phyloP scores from a whole-genome alignment of 1,284 basidiomycete species.

The Peniophora sp. region DNA sequence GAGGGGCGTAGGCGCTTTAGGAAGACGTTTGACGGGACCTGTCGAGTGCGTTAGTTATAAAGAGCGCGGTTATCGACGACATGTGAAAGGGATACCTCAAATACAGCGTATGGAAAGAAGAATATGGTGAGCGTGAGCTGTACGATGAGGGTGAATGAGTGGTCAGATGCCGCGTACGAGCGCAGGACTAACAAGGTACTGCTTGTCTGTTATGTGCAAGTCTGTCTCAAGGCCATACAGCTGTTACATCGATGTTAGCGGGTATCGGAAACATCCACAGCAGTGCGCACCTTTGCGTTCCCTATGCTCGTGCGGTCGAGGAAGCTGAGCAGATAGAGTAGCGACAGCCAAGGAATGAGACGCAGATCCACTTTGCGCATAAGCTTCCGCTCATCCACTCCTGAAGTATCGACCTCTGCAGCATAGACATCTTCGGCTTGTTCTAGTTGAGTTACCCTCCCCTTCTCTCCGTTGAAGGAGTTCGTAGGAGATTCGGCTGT shows the following conservation, averaged over 20 bases:
- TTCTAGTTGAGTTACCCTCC: neutral
- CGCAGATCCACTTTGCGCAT: constrained; percentile 58
- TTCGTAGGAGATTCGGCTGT: neutral
- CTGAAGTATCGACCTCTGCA: constrained; percentile 42
- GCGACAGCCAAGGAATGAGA: constrained; percentile 61
- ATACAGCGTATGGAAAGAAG: constrained; percentile 58
- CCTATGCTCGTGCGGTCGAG: constrained; percentile 77
- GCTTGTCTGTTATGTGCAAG: constrained; percentile 50
- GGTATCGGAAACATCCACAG: constrained; percentile 30
- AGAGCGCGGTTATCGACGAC: too few species aligned
- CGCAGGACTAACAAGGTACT: constrained; percentile 34
- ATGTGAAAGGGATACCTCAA: constrained; percentile 52
- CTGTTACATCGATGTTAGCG: constrained; percentile 26
- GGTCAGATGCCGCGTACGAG: too few species aligned
- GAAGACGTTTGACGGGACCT: constrained; percentile 30
- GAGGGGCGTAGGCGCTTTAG: constrained; percentile 32
- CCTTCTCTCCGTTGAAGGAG: neutral
- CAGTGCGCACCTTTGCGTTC: constrained; percentile 61
- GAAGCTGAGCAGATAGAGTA: constrained; percentile 71
- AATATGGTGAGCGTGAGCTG: constrained; percentile 51
- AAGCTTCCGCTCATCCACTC: constrained; percentile 54
- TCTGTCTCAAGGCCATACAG: constrained; percentile 47
- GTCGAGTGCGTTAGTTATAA: neutral
- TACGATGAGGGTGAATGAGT: too few species aligned
- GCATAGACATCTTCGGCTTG: constrained; percentile 30